A percentile compares a stretch with the other conserved stretches of the same genome.
These are phyloP conservation scores for Massariosphaeria phaeospora DNA, from an alignment of 495 filamentous ascomycete species.

Conservation along the genomic window DNA sequence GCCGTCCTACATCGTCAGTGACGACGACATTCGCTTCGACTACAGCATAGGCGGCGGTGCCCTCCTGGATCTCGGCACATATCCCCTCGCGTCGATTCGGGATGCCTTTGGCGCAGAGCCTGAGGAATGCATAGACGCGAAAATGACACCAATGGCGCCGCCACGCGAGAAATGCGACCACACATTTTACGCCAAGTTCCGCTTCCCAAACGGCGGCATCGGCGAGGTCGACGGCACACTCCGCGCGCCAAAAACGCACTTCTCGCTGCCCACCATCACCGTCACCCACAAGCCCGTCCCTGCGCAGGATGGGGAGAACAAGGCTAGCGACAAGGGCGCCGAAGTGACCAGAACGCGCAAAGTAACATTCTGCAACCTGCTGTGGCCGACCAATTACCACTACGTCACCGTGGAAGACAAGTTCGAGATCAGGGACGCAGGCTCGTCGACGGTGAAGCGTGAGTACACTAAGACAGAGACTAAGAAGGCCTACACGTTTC, in stretches of 20 bases:
- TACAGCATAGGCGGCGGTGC: conserved; percentile 53
- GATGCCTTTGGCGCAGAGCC: conserved; percentile 40
- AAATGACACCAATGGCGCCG: too few species aligned
- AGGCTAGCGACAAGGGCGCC: background rate
- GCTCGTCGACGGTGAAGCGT: conserved; percentile 26
- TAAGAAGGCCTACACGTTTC: conserved; percentile 24
- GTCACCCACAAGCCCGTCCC: background rate
- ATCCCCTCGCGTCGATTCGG: conserved; percentile 45
- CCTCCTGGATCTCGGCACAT: conserved; percentile 53
- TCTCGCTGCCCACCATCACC: background rate
- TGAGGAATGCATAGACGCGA: background rate
- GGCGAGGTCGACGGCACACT: background rate
- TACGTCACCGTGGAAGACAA: conserved; percentile 40
- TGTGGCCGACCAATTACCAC: conserved; percentile 42
- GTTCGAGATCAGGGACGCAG: background rate
- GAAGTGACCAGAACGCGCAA: background rate
- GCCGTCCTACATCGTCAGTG: conserved; percentile 17
- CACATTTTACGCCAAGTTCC: conserved; percentile 2
- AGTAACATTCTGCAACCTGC: conserved; percentile 34
- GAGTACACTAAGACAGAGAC: conserved; percentile 27
- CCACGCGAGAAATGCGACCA: conserved; percentile 1
- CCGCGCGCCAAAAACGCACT: background rate
- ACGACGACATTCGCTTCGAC: conserved; percentile 52
- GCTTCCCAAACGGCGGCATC: background rate
- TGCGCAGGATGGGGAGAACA: background rate